Evolutionary conservation across 768 basidiomycete species (phyloP).

Genomic region (Agrocybe pediades): DNA sequence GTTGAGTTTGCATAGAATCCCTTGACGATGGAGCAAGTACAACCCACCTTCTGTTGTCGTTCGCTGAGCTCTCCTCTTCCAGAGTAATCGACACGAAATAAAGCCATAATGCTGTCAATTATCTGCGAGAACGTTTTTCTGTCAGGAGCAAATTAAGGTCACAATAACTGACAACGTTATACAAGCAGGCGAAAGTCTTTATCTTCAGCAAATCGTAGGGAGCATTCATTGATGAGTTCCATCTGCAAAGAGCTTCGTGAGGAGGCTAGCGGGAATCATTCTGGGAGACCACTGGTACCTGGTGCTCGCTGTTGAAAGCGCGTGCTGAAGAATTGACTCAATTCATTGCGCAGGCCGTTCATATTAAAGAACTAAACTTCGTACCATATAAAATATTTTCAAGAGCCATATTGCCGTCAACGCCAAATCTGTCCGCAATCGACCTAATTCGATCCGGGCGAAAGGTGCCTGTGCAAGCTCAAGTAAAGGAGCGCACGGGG

Average conservation of each 20-base stretch:
- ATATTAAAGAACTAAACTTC: slow-evolving; percentile 2
- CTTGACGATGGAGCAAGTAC: not conserved
- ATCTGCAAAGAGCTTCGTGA: slow-evolving; percentile 46
- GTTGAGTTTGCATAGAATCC: not conserved
- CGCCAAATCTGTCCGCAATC: slow-evolving; percentile 92
- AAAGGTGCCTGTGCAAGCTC: slow-evolving; percentile 68
- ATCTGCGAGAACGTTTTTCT: slow-evolving; percentile 52
- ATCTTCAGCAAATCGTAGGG: slow-evolving; percentile 86
- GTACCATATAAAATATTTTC: slow-evolving; percentile 92
- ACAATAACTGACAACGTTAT: slow-evolving; percentile 5
- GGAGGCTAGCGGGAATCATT: not conserved
- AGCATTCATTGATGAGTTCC: slow-evolving; percentile 91
- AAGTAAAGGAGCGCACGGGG: slow-evolving; percentile 9
- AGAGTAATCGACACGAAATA: slow-evolving; percentile 92
- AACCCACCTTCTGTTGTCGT: slow-evolving; percentile 81
- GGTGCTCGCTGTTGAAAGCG: slow-evolving; percentile 92
- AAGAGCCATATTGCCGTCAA: slow-evolving; percentile 84
- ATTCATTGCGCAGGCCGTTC: too few species aligned
- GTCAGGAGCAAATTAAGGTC: not conserved
- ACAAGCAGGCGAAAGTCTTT: slow-evolving; percentile 80
- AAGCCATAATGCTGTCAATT: slow-evolving; percentile 95
- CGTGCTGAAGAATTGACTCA: slow-evolving; percentile 68
- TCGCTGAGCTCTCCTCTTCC: slow-evolving; percentile 94
- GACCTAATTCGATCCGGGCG: slow-evolving; percentile 90
- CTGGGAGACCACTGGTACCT: slow-evolving; percentile 42